Percentiles rank a stretch among this genome's conserved stretches.
phyloP scores from a whole-genome alignment of 2,329 filamentous ascomycete species.

The Cercospora sp. region DNA sequence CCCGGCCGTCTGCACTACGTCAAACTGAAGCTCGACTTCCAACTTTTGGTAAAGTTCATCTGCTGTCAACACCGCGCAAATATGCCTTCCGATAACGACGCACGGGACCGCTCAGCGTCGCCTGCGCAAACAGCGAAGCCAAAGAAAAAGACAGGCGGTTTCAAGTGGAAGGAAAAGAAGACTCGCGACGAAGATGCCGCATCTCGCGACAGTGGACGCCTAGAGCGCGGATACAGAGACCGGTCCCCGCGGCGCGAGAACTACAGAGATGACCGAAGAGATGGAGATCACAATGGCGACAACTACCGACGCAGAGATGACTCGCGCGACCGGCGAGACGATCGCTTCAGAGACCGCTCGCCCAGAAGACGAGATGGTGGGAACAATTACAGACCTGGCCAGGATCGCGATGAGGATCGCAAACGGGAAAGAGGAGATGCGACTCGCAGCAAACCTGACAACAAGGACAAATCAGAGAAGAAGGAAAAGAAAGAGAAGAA shows the following conservation, averaged over 20 bases:
- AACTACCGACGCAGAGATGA: conserved; percentile 30
- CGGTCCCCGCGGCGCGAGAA: conserved; percentile 36
- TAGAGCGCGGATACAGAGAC: conserved; percentile 40
- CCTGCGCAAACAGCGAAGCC: conserved; percentile 30
- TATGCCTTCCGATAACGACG: conserved; percentile 25
- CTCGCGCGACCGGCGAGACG: conserved; percentile 16
- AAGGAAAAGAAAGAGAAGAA: conserved; percentile 31
- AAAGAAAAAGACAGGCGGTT: conserved; percentile 39
- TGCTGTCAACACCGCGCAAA: not conserved
- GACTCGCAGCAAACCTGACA: conserved; percentile 6
- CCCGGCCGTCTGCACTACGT: not conserved
- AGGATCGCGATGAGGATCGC: conserved; percentile 16
- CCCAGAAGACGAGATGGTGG: conserved; percentile 39
- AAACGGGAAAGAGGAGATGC: conserved; percentile 9
- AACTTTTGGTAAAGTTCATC: not conserved
- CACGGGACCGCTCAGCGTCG: conserved; percentile 33
- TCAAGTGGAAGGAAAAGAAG: conserved; percentile 42
- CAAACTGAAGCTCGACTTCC: not conserved
- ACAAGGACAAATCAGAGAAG: conserved; percentile 20
- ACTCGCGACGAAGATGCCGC: conserved; percentile 27
- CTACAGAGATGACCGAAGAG: conserved; percentile 18
- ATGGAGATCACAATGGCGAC: conserved; percentile 15
- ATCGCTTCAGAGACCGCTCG: conserved; percentile 29
- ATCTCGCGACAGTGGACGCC: conserved; percentile 26
- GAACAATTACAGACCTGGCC: conserved; percentile 41